Base-by-base conservation (phyloP, 345 rosid species). In the Citrus unshiu region DNA sequence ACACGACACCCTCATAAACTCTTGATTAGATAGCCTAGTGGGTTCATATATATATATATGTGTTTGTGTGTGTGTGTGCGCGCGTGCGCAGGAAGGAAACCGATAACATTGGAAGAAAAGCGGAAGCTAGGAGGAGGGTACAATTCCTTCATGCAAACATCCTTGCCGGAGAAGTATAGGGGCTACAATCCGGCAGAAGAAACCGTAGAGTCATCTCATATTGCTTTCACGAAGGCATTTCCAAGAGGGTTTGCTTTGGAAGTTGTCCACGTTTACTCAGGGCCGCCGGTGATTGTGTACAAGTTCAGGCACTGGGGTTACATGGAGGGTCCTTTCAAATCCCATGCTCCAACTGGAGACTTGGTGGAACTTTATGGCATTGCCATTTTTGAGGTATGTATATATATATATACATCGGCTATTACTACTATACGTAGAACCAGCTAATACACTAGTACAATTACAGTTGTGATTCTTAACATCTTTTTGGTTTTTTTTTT, bases 271-370 rank as follows among this genome's bases (percentile, higher is more conserved):
- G 95, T 91, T 46, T 90, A 85, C 65, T 73, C 90, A 3, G 93
- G 95, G 1, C 92, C 95, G 1, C 93, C 92, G 0, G 40, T 40
- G 68, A 88, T 91, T 24, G 79, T 77, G 1, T 91, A 84, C 89
- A 91, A 91, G 88, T 91, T 91, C 88, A 87, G 95, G 81, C 93
- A 91, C 84, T 90, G 95, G 92, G 95, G 89, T 35, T 84, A 82
- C 58, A 89, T 80, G 93, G 95, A 91, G 74, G 95, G 95, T 63
- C 93, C 95, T 70, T 91, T 88, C 85, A 91, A 89, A 78, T 91
- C 90, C 43, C 81, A 86, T 58, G 82, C 89, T 24, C 89, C 94
- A 1, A 91, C 92, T 1, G 91, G 88, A 7, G 91, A 91, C 32
- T 18, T 85, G 75, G 86, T 88, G 0, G 76, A 89, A 71, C 57